phyloP scores from a whole-genome alignment of 805 yeast genomes.

The Barnettozyma siamensis region DNA sequence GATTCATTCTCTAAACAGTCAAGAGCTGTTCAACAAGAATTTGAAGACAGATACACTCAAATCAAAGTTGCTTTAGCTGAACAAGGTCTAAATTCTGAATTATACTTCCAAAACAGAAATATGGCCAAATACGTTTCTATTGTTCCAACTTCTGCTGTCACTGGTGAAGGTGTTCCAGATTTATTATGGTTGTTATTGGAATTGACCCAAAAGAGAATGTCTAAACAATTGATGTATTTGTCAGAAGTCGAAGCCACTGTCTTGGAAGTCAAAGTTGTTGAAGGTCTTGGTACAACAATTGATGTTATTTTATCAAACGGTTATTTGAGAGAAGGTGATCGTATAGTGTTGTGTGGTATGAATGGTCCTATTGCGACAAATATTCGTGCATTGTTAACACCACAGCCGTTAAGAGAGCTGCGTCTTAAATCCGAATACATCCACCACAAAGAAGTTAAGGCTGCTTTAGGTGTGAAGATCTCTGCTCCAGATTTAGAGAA shows the following conservation, averaged over 20 bases:
- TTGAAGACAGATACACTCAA: slow-evolving; percentile 77
- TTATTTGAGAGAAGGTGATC: slow-evolving; percentile 88
- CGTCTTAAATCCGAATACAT: slow-evolving; percentile 95
- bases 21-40: slow-evolving; percentile 84
- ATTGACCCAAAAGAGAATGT: slow-evolving; percentile 97
- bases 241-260: slow-evolving; percentile 93
- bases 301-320: slow-evolving; percentile 98
- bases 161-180: slow-evolving; percentile 99
- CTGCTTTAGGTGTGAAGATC: slow-evolving; percentile 97
- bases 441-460: slow-evolving; percentile 96
- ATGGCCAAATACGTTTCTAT: slow-evolving; percentile 90
- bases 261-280: slow-evolving; percentile 95
- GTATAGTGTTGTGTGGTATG: slow-evolving; percentile 94
- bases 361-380: slow-evolving; percentile 97
- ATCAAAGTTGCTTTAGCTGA: slow-evolving; percentile 91
- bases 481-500: slow-evolving; percentile 97
- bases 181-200: slow-evolving; percentile 91
- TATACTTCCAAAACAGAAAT: slow-evolving; percentile 92
- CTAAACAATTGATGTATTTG: slow-evolving; percentile 94
- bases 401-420: slow-evolving; percentile 94
- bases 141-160: slow-evolving; percentile 97
- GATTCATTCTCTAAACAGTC: slow-evolving; percentile 82
- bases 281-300: slow-evolving; percentile 97
- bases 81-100: slow-evolving; percentile 96
- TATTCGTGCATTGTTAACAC: slow-evolving; percentile 92